A percentile compares a stretch with the other conserved stretches of the same genome.
Evolutionary conservation across 345 rosid genomes (phyloP).

Genomic region (Camelina laxa): DNA sequence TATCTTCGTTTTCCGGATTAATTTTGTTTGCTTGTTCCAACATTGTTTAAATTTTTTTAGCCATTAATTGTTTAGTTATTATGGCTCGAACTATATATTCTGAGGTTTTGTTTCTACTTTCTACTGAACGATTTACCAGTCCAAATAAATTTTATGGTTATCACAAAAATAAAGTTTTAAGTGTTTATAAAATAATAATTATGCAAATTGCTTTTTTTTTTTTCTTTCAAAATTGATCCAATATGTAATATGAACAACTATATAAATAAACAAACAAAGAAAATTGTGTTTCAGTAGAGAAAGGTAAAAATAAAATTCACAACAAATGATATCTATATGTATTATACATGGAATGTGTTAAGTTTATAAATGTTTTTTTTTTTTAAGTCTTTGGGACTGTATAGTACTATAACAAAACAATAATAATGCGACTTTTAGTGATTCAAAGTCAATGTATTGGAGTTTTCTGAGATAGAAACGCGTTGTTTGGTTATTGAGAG

Average conservation of each 20-base stretch:
- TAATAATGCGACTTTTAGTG: slow-evolving; percentile 10
- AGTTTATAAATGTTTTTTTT: background rate
- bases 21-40: background rate
- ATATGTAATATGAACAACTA: background rate
- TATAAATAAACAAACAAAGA: no score
- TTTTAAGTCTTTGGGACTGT: background rate
- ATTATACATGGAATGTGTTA: background rate
- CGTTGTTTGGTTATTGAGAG: slow-evolving; percentile 33
- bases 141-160: no score
- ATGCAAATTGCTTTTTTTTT: background rate
- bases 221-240: background rate
- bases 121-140: background rate
- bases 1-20: background rate
- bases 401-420: slow-evolving; percentile 24
- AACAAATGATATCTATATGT: no score
- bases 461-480: slow-evolving; percentile 38
- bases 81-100: background rate
- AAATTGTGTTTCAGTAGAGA: no score
- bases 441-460: slow-evolving; percentile 39
- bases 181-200: background rate
- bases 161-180: no score
- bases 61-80: background rate
- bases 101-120: background rate
- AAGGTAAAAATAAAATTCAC: no score
- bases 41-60: background rate